Evolutionary conservation across 768 basidiomycete genomes (phyloP), one percentile per base, ranked within the genome.

Genomic region (Rhodotorula sphaerocarpa): DNA sequence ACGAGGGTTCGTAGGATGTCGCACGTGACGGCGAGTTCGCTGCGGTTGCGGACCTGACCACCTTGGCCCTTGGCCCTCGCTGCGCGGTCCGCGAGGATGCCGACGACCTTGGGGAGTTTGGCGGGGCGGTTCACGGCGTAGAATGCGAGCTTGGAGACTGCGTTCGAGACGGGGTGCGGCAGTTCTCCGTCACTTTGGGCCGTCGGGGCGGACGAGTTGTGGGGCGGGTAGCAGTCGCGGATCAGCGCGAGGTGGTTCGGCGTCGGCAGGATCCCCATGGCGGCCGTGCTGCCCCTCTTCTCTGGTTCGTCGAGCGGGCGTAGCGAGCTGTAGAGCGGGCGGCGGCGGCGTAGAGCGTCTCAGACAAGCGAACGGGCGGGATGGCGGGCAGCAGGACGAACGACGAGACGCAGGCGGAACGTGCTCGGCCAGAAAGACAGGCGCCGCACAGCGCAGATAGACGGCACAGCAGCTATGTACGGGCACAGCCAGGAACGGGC

Each of bases 21-120:
- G 36, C 61, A 18, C 18, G 63, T 65, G 21, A 69, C 60, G 23
- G 25, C 67, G 18, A 69, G 53, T 12, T 60, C 67, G 11, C 45
- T 41, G 7, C 59, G 46, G 21, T 30, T 53, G 30, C 59, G 65
- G 27, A 4, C 28, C 15, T 10, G 7, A 5, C 53, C 25, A 7
- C 14, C 47, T 30, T 25, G 46, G 41, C 18, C 47, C 33, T 11
- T 47, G 45, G 16, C 55, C 53, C 27, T 61, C 50, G 30, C 41
- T 36, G 59, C 58, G 0, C 68, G 60, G 15, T 66, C 58, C 23
- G 57, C 36, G 27, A 69, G 28, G 57, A 52, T 54, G 12, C 45
- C 41, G 25, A 61, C 20, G 31, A 69, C 64, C 55, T 69, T 69
- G 30, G 68, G 64, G 27, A 59, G 47, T 48, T 69, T 69, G n/a